Evolutionary conservation across 495 filamentous ascomycete species (phyloP), one percentile per base, ranked within the genome.

Genomic region (Chaetomium fimeti): DNA sequence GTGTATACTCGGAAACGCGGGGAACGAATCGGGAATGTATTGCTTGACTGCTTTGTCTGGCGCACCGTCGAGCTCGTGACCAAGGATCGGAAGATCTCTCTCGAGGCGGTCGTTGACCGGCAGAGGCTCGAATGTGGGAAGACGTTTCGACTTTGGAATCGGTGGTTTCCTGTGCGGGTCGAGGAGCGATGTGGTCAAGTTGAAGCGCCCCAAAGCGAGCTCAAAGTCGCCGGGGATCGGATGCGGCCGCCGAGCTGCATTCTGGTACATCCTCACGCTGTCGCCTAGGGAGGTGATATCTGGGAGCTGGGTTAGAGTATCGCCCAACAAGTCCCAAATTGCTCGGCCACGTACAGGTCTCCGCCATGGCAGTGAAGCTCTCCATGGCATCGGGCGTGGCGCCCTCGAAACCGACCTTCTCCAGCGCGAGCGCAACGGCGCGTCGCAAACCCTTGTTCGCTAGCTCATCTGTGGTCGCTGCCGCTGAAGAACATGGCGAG

Each of bases 21-120:
- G 79, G 53, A 82, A 81, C 3, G 74, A 69, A 63, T 65, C 65
- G 0, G 80, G 80, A 8, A 82, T 81, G 70, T 75, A 80, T 0
- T 62, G 40, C 52, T 78, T 75, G 25, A 70, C 61, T 6, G 73
- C 73, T 62, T 79, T 81, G 60, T 82, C 79, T 6, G 73, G 62
- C 18, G 71, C 63, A 27, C 80, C 80, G 38, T 78, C 77, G 8
- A 82, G 61, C 60, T 81, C 76, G 56, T 73, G 60, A 16, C 73
- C 73, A 18, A 79, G 68, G 5, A 76, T 68, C 2, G 79, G 80
- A 0, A 81, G 68, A 15, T 76, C 71, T 12, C 64, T 55, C 20
- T 71, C 69, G 53, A 79, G 72, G 20, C 55, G 29, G 45, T 77
- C 74, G 45, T 72, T 62, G 20, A 57, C 42, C 16, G 74, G 53